Percentiles rank a stretch among this genome's conserved stretches.
Conservation (phyloP, 176 grass and related monocot species). For the Urochloa ruziziensis region DNA sequence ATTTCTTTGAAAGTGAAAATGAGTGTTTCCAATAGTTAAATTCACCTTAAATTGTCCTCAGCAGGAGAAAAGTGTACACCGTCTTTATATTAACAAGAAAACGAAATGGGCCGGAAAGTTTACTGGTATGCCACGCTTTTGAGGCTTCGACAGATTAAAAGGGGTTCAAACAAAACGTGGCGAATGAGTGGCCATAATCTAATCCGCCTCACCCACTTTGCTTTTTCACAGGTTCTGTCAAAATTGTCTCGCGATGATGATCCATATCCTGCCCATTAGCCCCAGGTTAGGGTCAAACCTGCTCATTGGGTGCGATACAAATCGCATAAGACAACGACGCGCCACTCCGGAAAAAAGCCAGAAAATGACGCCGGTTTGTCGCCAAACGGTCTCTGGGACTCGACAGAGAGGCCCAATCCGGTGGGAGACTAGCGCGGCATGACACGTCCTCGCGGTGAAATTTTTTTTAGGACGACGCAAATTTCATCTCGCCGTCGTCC, state of each 20-base stretch:
- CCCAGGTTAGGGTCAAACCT: neutral
- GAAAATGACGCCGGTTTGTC: conserved; percentile 7
- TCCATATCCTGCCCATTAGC: neutral
- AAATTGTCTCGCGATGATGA: neutral
- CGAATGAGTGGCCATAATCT: neutral
- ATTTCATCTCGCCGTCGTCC: neutral
- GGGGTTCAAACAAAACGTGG: neutral
- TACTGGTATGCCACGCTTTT: neutral
- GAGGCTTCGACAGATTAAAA: neutral
- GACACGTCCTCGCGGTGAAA: neutral
- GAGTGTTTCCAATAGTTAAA: too few relatives aligned
- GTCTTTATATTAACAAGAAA: neutral
- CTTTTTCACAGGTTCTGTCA: neutral
- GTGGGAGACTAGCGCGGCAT: neutral
- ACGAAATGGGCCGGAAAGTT: neutral
- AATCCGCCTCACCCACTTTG: neutral
- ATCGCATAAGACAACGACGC: neutral
- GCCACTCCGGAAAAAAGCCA: neutral
- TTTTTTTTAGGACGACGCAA: neutral
- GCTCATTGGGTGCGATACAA: neutral
- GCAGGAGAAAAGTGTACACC: neutral
- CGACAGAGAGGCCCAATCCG: neutral
- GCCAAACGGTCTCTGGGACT: neutral
- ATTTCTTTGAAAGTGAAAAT: too few relatives aligned
- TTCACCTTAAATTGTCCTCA: neutral